Evolutionary conservation across 805 yeast genomes (phyloP).

Genomic region (Saccharomyces jurei): DNA sequence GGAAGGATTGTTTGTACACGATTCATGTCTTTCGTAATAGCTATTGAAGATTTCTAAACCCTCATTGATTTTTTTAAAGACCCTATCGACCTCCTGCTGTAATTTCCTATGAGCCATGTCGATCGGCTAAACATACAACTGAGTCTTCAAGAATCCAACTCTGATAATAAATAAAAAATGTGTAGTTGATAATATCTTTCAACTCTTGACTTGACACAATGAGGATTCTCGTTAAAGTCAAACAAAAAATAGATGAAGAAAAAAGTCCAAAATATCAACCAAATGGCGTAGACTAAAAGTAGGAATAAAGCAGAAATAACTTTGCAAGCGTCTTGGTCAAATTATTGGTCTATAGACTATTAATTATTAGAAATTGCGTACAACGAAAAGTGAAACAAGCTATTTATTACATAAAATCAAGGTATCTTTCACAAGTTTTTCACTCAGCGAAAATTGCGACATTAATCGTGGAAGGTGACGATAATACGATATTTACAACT

Average conservation of each 20-base stretch:
- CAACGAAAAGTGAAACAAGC: neutral
- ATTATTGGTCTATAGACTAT: neutral
- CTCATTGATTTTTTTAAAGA: constrained; percentile 77
- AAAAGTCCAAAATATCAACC: neutral
- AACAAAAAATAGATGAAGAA: neutral
- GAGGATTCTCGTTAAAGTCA: neutral
- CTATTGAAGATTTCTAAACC: constrained; percentile 82
- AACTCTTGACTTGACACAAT: neutral
- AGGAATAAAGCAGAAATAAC: neutral
- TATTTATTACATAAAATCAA: neutral
- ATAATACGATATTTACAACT: neutral
- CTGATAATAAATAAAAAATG: neutral
- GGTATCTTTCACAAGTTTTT: neutral
- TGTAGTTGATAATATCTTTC: neutral
- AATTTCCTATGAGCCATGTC: constrained; percentile 41
- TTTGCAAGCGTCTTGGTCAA: neutral
- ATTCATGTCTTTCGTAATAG: constrained; percentile 76
- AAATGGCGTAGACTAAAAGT: neutral
- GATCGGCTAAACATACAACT: neutral
- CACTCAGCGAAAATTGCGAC: neutral
- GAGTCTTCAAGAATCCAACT: neutral
- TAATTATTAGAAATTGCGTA: neutral
- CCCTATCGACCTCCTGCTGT: constrained; percentile 79
- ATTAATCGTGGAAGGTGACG: neutral
- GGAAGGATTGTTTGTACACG: constrained; percentile 65